Conservation (phyloP, 2,329 filamentous ascomycete species). For the Alternaria dauci region DNA sequence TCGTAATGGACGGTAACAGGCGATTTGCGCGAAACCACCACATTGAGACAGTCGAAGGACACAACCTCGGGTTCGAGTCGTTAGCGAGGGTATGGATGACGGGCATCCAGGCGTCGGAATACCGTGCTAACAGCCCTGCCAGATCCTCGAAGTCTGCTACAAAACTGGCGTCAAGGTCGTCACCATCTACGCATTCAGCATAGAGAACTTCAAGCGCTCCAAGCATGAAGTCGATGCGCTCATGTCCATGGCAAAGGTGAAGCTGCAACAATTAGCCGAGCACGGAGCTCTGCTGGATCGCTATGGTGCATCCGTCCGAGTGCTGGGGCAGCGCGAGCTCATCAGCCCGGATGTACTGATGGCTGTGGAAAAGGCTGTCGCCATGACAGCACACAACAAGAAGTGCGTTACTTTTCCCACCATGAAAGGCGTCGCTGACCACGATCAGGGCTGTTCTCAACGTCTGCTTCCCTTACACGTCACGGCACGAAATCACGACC, state of each 20-base stretch:
- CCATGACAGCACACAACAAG: slow-evolving; percentile 86
- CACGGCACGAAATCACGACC: slow-evolving; percentile 91
- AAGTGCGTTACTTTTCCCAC: slow-evolving; percentile 61
- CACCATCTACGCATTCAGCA: slow-evolving; percentile 97
- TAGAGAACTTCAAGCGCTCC: slow-evolving; percentile 97
- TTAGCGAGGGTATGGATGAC: slow-evolving; percentile 74
- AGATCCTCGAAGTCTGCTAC: slow-evolving; percentile 97
- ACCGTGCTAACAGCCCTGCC: slow-evolving; percentile 44
- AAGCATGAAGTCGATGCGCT: slow-evolving; percentile 96
- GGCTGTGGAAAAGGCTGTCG: slow-evolving; percentile 84
- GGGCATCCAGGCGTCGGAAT: not conserved
- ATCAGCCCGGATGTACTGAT: slow-evolving; percentile 87
- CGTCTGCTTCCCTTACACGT: slow-evolving; percentile 98
- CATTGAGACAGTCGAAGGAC: slow-evolving; percentile 96
- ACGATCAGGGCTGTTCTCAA: slow-evolving; percentile 72
- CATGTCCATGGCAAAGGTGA: slow-evolving; percentile 98
- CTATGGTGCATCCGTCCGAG: slow-evolving; percentile 86
- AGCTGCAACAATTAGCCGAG: slow-evolving; percentile 87
- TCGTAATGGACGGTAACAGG: slow-evolving; percentile 98
- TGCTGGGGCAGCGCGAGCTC: slow-evolving; percentile 84
- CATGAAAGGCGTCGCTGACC: slow-evolving; percentile 11
- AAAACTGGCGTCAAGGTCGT: slow-evolving; percentile 96
- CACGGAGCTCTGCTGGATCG: slow-evolving; percentile 92
- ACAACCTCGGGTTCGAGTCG: slow-evolving; percentile 94
- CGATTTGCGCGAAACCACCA: slow-evolving; percentile 89